Base-by-base conservation (phyloP, 2,329 filamentous ascomycete species). In the Aspergillus arachidicola region DNA sequence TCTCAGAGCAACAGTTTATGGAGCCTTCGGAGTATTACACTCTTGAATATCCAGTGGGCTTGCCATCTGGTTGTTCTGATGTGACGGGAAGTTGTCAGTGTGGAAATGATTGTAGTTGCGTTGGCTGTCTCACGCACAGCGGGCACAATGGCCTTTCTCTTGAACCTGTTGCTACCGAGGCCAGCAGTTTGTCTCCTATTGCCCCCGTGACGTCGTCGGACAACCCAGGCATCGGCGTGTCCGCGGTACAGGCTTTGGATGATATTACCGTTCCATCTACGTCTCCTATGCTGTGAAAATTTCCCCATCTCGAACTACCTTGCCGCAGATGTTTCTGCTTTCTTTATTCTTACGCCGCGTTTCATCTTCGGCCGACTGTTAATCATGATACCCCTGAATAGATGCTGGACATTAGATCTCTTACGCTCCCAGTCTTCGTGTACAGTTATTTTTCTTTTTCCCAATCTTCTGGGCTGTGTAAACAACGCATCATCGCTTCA, bases 61-160 rank as follows among this genome's bases (percentile, higher is more conserved):
- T 79, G 48, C 74, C 76, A 5, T 70, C 66, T 30, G 67, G 78
- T 19, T 85, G 84, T 68, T 80, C 78, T 38, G 80, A 85, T 63
- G 72, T 77, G 4, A 82, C 79, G 6, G 83, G 83, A 4, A 84
- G 79, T 30, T 86, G 83, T 62, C 81, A 82, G 65, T 86, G 84
- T 61, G 83, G 82, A 19, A 81, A 80, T 60, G 82, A 83, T 45
- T 86, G 83, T 67, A 78, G 73, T 60, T 86, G 84, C 66, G 75
- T 83, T n/a, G 83, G 82, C 16, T 86, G 84, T 66, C 72, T 84
- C 14, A 84, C 82, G 3, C 83, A 86, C 60, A 81, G 78, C 23
- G 83, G 82, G 4, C 83, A 84, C 61, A 80, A 81, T 28, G 82
- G 81, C 16, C 66, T 83, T 26, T 64, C 75, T 12, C 67, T 82